These are phyloP conservation scores for Trichoderma arundinaceum DNA, from an alignment of 2,329 filamentous ascomycete species.

Conservation along the genomic window DNA sequence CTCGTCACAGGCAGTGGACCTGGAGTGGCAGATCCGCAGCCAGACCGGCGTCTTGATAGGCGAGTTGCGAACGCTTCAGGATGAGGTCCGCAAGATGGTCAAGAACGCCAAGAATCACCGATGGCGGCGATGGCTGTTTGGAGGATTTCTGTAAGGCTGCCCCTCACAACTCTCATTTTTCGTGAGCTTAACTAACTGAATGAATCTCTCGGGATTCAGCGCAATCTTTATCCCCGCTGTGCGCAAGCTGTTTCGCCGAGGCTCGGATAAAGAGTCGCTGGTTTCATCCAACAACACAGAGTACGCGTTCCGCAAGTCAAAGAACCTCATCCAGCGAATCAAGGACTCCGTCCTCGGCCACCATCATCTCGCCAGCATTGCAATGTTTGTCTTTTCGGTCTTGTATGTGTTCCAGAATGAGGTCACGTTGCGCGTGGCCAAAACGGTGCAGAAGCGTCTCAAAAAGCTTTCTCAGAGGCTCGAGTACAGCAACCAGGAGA, in stretches of 20 bases:
- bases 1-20: slow-evolving; percentile 43
- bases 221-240: slow-evolving; percentile 59
- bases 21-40: slow-evolving; percentile 51
- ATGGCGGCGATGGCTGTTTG: slow-evolving; percentile 60
- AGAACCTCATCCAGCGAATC: slow-evolving; percentile 57
- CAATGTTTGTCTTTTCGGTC: slow-evolving; percentile 61
- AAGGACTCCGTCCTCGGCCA: slow-evolving; percentile 52
- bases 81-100: slow-evolving; percentile 51
- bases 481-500: slow-evolving; percentile 52
- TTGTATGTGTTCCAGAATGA: slow-evolving; percentile 65
- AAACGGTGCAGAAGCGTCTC: slow-evolving; percentile 57
- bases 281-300: slow-evolving; percentile 58
- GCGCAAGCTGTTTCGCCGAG: slow-evolving; percentile 57
- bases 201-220: slow-evolving; percentile 40
- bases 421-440: slow-evolving; percentile 60
- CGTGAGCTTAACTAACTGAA: not conserved
- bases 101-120: slow-evolving; percentile 55
- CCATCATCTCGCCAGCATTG: slow-evolving; percentile 53
- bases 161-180: not conserved
- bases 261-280: slow-evolving; percentile 46
- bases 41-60: slow-evolving; percentile 52
- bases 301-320: slow-evolving; percentile 60
- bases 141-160: slow-evolving; percentile 56
- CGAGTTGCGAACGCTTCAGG: slow-evolving; percentile 53
- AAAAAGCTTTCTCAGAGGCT: slow-evolving; percentile 55